Conservation (phyloP, 306 rosid species). For the Geum urbanum region DNA sequence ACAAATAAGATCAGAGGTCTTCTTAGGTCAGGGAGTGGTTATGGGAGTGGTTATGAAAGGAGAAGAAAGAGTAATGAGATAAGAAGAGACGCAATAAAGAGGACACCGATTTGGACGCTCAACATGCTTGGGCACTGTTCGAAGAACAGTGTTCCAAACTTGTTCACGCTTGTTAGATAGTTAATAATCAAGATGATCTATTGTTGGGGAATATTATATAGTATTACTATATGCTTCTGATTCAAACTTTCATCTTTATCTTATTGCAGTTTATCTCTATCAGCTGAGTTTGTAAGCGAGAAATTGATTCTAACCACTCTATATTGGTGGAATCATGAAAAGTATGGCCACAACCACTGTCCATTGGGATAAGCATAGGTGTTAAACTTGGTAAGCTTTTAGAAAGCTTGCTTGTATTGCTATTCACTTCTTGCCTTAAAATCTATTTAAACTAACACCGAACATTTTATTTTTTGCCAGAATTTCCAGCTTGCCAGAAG, state of each 20-base stretch:
- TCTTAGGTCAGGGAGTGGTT: no score
- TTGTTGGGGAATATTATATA: conserved; percentile 11
- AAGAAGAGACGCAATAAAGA: no score
- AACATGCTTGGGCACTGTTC: no score
- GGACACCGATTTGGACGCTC: no score
- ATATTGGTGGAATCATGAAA: conserved; percentile 97
- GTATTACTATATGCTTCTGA: conserved; percentile 14
- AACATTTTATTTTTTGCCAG: conserved; percentile 49
- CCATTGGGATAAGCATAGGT: conserved; percentile 80
- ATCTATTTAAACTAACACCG: conserved; percentile 20
- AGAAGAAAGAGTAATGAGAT: no score
- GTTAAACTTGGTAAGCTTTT: conserved; percentile 55
- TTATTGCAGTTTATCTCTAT: conserved; percentile 33
- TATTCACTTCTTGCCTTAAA: background rate
- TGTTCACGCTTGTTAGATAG: no score
- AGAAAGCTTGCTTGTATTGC: conserved; percentile 2
- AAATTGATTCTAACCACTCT: conserved; percentile 52
- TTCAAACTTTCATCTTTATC: conserved; percentile 11
- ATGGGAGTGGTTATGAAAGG: no score
- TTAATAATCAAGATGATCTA: background rate
- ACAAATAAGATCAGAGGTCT: no score
- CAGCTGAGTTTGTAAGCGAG: conserved; percentile 28
- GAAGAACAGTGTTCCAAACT: no score
- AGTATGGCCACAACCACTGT: conserved; percentile 76
- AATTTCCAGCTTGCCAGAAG: no score